Evolutionary conservation across 306 rosid genomes (phyloP).

Genomic region (cucumber (Cucumis sativus)): Cucumber_9930_V3 NC_026657.2:28425501-28426000

Average conservation of each 20-base stretch:
- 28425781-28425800: neutral
- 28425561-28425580: neutral
- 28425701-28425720: neutral
- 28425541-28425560: neutral
- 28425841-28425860: neutral
- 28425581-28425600: neutral
- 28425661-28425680: neutral
- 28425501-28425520: neutral
- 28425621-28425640: neutral
- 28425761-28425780: neutral
- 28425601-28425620: neutral
- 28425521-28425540: neutral
- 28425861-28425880: neutral
- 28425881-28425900: neutral
- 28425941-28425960: neutral
- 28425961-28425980: neutral
- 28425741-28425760: neutral
- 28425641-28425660: neutral
- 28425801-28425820: neutral
- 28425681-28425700: neutral
- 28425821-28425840: neutral
- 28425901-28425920: neutral
- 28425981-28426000: constrained; percentile 87
- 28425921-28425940: neutral
- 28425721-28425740: neutral